Evolutionary conservation across 768 basidiomycete genomes (phyloP), one percentile per base, ranked within the genome.

Genomic region (Trametes gibbosa): DNA sequence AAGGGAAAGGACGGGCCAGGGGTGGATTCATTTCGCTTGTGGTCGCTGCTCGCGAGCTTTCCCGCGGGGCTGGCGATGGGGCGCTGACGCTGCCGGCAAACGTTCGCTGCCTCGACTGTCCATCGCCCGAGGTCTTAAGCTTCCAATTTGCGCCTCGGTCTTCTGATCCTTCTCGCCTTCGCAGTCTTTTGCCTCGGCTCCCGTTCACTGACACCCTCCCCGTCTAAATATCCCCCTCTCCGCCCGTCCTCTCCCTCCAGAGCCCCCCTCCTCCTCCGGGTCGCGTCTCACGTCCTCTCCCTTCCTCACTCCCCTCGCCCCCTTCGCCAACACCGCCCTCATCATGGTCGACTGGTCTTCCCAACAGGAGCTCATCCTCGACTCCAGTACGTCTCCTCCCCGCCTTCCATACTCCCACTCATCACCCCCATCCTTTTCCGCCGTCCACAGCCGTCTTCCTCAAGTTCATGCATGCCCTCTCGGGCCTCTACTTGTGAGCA

Each of bases 311-410:
- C 19, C 42, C 56, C 29, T 39, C 19, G 19, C 14, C 24, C 32
- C 37, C 50, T 17, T 17, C 13, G 35, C 58, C 34, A 47, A 25
- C 42, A 24, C 58, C 50, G 19, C 51, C 42, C 10, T 32, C 50
- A 59, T 35, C 25, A 79, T 79, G 79, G 68, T 69, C 51, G 61
- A 76, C 53, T 80, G 79, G 78, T 63, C 70, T 34, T 77, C 78
- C 9, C 62, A 68, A 25, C 52, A 62, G 12, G 71, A 78, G 65
- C 61, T 79, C 49, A 70, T 65, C 19, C 63, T 56, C 25, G 77
- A 79, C 61, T 61, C 68, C n/a, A 57, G 77, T 77, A 58, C 52
- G 77, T 64, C 13, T 21, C 32, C 45, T 25, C 24, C 37, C 40
- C 40, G 16, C 23, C 17, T 32, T 32, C 4, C 25, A 43, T 46